Evolutionary conservation across 1,139 yeast genomes (phyloP), one percentile per base, ranked within the genome.

Genomic region (Sugiyamaella japonica): DNA sequence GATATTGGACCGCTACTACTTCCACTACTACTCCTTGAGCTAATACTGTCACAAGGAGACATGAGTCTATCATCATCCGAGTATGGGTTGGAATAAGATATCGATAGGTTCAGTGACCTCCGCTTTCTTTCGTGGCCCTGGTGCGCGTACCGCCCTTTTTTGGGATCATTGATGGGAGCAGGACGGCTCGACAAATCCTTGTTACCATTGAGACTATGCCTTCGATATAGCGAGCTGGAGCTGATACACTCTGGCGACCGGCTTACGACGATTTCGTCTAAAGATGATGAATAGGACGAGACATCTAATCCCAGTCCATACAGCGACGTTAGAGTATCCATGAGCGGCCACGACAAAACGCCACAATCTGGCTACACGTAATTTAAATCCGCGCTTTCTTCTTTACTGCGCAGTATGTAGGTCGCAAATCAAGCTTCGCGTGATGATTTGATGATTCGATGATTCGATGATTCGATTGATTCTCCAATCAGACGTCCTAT

Each of bases 81-180:
- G 15, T 32, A 50, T 17, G 52, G 49, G 20, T 45, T 20, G 16
- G 50, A 37, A n/a, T 44, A 50, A 16, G 41, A 41, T 16, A 59
- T 51, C 12, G 54, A 53, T 16, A 62, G 50, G 43, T 63, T 63
- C 41, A 63, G 48, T 2, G 66, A 63, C 36, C 65, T 38, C 37
- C 66, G 51, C 50, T 63, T 63, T 40, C 51, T 13, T 20, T 36
- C 31, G 23, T 12, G 25, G 9, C 7, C 7, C 9, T 9, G 34
- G 10, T 9, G 34, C n/a, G n/a, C n/a, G 34, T 9, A 12, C n/a
- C 34, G 34, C 10, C 34, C 34, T 29, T 29, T 13, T n/a, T 36
- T 44, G 8, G 20, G 48, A 20, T 32, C 48, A 13, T 44, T 44
- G 25, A 7, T 7, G 25, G 23, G 12, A 38, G 23, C n/a, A 16